Base-by-base conservation (phyloP, 345 rosid species). In the Euphorbia lathyris region DNA sequence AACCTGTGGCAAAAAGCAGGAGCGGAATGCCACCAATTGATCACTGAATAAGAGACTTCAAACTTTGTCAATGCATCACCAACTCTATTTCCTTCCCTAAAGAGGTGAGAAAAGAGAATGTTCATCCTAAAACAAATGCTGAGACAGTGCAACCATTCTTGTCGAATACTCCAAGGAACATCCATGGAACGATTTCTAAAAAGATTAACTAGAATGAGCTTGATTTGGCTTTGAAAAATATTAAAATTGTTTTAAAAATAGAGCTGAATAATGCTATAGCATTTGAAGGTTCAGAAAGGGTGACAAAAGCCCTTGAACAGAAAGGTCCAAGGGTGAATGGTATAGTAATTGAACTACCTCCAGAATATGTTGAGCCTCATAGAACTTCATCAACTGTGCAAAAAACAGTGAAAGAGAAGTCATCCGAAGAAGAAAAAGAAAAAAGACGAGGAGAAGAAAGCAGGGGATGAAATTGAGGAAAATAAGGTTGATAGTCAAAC, bases 251-350 rank as follows among this genome's bases (percentile, higher is more conserved):
- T 71, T 80, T 90, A 59, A 79, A 84, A 29, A 59, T 81, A 65
- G 98, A 93, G 78, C 92, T 87, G 0, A 87, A 86, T 32, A 93
- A 91, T 80, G 68, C 81, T 30, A 91, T 87, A 86, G 97, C 96
- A 16, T 61, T 79, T 10, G 98, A 91, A 77, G 80, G 89, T 70
- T 65, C 78, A 4, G 93, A 89, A n/a, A 86, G 92, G 88, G 84
- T 93, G 74, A 87, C 72, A 68, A 75, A 53, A 20, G 76, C 82
- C 3, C 77, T 91, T 20, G 87, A 88, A 75, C 70, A 76, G 50
- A 85, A 82, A 72, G 95, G 97, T 9, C 79, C 89, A 69, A 81
- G 50, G 69, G 86, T 88, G 75, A 91, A 78, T 40, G 86, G 80
- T 40, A 68, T 87, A 1, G 82, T 78, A 43, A 88, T 89, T 32